Evolutionary conservation across 306 rosid genomes (phyloP).

Genomic region (Cucumis hystrix): DNA sequence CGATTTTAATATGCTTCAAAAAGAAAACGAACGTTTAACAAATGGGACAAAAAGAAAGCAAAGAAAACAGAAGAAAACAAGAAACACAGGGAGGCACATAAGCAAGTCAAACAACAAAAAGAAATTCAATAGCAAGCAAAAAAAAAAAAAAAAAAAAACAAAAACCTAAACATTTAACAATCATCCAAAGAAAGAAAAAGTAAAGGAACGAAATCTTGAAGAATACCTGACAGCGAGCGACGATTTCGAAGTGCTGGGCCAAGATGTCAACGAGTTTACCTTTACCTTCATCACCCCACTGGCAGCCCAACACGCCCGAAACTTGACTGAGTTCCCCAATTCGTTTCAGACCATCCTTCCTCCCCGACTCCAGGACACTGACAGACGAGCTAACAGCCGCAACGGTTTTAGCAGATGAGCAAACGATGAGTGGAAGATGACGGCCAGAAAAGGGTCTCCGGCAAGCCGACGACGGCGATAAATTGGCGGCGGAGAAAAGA

Average conservation of each 20-base stretch:
- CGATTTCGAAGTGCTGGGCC: slow-evolving; percentile 78
- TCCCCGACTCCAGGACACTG: slow-evolving; percentile 29
- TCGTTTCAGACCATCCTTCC: slow-evolving; percentile 14
- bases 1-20: background rate
- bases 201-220: background rate
- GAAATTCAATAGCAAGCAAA: background rate
- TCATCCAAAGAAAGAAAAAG: background rate
- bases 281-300: slow-evolving; percentile 98
- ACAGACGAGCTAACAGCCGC: slow-evolving; percentile 34
- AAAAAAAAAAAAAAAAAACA: too few species aligned
- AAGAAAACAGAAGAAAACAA: background rate
- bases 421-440: slow-evolving; percentile 19
- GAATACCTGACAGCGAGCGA: slow-evolving; percentile 90
- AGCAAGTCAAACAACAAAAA: background rate
- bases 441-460: background rate
- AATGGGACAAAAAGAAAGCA: background rate
- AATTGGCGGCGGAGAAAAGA: slow-evolving; percentile 20
- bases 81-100: background rate
- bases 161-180: background rate
- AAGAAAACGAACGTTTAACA: background rate
- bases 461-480: slow-evolving; percentile 7
- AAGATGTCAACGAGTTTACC: slow-evolving; percentile 88
- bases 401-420: slow-evolving; percentile 35
- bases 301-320: slow-evolving; percentile 82
- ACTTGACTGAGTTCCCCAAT: slow-evolving; percentile 73